Percentiles rank a stretch among this genome's conserved stretches.
phyloP scores from a whole-genome alignment of 2,329 filamentous ascomycete genomes.

The Aspergillus spinulosporus region DNA sequence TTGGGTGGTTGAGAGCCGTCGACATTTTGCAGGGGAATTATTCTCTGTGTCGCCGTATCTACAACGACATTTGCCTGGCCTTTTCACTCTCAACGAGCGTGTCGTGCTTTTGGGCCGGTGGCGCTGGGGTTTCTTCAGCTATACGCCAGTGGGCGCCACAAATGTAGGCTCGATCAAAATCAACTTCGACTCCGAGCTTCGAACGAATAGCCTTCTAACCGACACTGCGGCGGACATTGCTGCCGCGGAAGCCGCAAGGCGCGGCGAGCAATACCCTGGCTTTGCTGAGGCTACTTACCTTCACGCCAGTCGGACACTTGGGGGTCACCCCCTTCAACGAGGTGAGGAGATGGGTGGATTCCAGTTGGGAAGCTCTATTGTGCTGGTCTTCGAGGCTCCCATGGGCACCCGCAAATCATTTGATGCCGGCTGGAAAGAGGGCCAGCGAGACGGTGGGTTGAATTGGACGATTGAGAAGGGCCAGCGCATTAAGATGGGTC shows the following conservation, averaged over 20 bases:
- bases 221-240: slow-evolving; percentile 89
- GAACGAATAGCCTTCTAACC: slow-evolving; percentile 86
- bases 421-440: slow-evolving; percentile 61
- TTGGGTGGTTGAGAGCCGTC: slow-evolving; percentile 90
- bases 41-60: slow-evolving; percentile 95
- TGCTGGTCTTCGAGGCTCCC: slow-evolving; percentile 94
- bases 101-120: slow-evolving; percentile 90
- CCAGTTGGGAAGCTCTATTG: slow-evolving; percentile 90
- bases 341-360: slow-evolving; percentile 99
- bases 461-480: slow-evolving; percentile 85
- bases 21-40: slow-evolving; percentile 96
- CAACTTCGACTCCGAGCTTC: slow-evolving; percentile 93
- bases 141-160: slow-evolving; percentile 91
- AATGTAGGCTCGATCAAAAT: slow-evolving; percentile 96
- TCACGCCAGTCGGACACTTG: slow-evolving; percentile 71
- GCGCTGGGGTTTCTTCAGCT: slow-evolving; percentile 97
- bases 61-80: slow-evolving; percentile 83
- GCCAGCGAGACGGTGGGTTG: slow-evolving; percentile 68
- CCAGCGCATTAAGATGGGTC: slow-evolving; percentile 82
- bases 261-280: slow-evolving; percentile 82
- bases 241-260: slow-evolving; percentile 72
- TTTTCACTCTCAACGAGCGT: slow-evolving; percentile 96
- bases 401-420: slow-evolving; percentile 58
- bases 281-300: slow-evolving; percentile 91
- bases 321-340: slow-evolving; percentile 77